Percentiles rank a stretch among this genome's conserved stretches.
Conservation (phyloP, 2,329 filamentous ascomycete species). For the Parastagonospora nodorum region DNA sequence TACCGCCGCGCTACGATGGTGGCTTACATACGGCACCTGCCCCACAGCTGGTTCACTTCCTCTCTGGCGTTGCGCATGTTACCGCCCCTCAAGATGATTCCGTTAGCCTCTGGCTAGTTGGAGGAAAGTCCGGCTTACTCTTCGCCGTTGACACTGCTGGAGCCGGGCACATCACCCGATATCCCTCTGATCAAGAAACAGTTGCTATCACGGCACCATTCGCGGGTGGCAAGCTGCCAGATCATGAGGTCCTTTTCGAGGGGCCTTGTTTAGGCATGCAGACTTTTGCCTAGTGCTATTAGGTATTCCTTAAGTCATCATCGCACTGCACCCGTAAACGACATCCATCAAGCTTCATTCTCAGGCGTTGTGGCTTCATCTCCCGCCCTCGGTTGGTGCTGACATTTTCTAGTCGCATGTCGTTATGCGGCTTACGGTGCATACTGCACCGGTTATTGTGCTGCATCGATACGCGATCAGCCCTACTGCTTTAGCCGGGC, state of each 20-base stretch:
- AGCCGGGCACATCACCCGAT: conserved; percentile 37
- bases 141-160: conserved; percentile 40
- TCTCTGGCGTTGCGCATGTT: conserved; percentile 41
- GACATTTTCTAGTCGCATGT: too few relatives aligned
- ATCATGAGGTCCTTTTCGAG: conserved; percentile 22
- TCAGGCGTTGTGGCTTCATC: too few relatives aligned
- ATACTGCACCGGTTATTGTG: too few relatives aligned
- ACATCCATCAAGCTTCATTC: too few relatives aligned
- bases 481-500: too few relatives aligned
- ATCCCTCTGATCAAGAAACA: conserved; percentile 40
- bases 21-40: conserved; percentile 41
- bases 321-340: too few relatives aligned
- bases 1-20: conserved; percentile 41
- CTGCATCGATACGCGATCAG: too few relatives aligned
- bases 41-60: conserved; percentile 41
- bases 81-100: conserved; percentile 31
- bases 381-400: too few relatives aligned
- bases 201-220: conserved; percentile 36
- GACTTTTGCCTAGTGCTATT: conserved; percentile 5
- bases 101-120: conserved; percentile 37
- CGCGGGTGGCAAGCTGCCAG: conserved; percentile 25
- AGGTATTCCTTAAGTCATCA: too few relatives aligned
- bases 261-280: conserved; percentile 14
- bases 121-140: conserved; percentile 38
- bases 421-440: too few relatives aligned